Conservation (phyloP, 805 yeast species). For the Wickerhamiella sergipiensis region DNA sequence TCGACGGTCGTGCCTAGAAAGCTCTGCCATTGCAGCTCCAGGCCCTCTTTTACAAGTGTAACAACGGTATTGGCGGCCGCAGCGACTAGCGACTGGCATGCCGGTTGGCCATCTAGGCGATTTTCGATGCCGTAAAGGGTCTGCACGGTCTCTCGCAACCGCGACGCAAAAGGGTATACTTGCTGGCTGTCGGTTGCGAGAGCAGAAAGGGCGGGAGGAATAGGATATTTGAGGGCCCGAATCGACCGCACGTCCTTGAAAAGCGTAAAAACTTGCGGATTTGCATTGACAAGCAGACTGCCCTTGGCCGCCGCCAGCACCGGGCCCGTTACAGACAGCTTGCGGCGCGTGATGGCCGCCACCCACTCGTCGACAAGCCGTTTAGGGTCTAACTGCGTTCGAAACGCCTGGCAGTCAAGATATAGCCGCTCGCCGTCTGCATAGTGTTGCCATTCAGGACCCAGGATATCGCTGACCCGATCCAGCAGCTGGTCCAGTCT, state of each 20-base stretch:
- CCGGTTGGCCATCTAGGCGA: conserved; percentile 15
- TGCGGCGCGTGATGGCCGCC: conserved; percentile 14
- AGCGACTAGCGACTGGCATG: conserved; percentile 17
- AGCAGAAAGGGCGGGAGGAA: conserved; percentile 40
- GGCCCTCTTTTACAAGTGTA: conserved; percentile 24
- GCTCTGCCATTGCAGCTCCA: conserved; percentile 39
- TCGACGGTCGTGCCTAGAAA: conserved; percentile 28
- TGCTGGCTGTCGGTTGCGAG: conserved; percentile 37
- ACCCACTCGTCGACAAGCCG: conserved; percentile 39
- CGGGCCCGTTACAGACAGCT: conserved; percentile 20
- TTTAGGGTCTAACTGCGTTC: conserved; percentile 34
- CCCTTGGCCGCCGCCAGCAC: conserved; percentile 28
- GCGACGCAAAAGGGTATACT: conserved; percentile 44
- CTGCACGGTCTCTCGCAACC: conserved; percentile 34
- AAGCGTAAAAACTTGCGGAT: conserved; percentile 29
- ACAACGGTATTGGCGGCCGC: conserved; percentile 26
- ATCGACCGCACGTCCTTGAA: conserved; percentile 44
- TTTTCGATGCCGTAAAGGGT: neutral
- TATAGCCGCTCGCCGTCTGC: conserved; percentile 56
- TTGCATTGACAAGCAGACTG: conserved; percentile 38
- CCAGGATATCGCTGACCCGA: conserved; percentile 39
- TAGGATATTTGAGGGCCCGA: conserved; percentile 34
- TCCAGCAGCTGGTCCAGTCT: conserved; percentile 31
- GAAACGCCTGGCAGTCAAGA: conserved; percentile 33
- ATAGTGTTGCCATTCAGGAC: conserved; percentile 45